A percentile compares a stretch with the other conserved stretches of the same genome.
Evolutionary conservation across 495 filamentous ascomycete genomes (phyloP).

Genomic region (Hypomontagnella submonticulosa): DNA sequence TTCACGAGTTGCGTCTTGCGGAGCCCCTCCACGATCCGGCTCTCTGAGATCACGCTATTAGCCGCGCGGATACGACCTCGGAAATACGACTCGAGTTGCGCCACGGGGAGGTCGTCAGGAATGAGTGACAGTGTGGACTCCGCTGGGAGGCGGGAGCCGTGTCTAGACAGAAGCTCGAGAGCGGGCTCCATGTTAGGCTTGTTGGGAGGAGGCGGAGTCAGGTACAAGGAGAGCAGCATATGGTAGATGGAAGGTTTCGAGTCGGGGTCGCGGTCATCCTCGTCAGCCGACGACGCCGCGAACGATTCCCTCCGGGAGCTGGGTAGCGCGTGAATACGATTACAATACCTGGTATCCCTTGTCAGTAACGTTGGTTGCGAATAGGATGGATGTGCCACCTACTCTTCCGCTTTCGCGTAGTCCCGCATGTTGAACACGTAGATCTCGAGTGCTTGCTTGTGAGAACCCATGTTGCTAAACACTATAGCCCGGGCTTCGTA

Average conservation of each 20-base stretch:
- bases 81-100: conserved; percentile 90
- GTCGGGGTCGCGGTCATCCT: conserved; percentile 60
- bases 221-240: conserved; percentile 88
- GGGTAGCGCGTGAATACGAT: conserved; percentile 74
- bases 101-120: conserved; percentile 79
- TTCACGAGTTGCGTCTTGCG: conserved; percentile 77
- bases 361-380: conserved; percentile 30
- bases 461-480: conserved; percentile 93
- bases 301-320: conserved; percentile 36
- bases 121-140: conserved; percentile 84
- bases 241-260: conserved; percentile 83
- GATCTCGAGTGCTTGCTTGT: conserved; percentile 92
- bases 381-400: conserved; percentile 45
- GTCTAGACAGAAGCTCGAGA: conserved; percentile 85
- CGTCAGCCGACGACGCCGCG: conserved; percentile 19
- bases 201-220: conserved; percentile 81
- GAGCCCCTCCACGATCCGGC: conserved; percentile 77
- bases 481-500: conserved; percentile 93
- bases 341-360: conserved; percentile 78
- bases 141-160: conserved; percentile 91
- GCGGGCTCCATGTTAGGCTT: conserved; percentile 80
- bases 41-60: conserved; percentile 81
- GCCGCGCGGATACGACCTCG: conserved; percentile 88
- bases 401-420: conserved; percentile 93
- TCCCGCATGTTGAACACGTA: conserved; percentile 95